Evolutionary conservation across 306 rosid genomes (phyloP), one percentile per base, ranked within the genome.

Genomic region (Alnus rubra): DNA sequence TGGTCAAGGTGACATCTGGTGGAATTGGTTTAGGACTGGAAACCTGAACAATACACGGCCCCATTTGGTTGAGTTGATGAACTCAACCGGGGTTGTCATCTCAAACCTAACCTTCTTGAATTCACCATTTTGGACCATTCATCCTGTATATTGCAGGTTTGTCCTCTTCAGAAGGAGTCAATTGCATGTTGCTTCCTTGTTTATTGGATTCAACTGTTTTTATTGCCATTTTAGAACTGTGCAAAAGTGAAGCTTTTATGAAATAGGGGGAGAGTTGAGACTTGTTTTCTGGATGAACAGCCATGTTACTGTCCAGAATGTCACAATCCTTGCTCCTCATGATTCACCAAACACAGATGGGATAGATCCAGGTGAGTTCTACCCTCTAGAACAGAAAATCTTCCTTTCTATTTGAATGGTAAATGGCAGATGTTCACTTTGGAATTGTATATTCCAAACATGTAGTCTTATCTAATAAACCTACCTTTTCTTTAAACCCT

Each of bases 121-220:
- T 79, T 86, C 97, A 73, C 97, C 97, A 68, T 92, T 92, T 83
- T 90, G 97, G 97, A 90, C 87, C 37, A 86, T 92, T 75, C 97
- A 92, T 65, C 97, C 93, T 3, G 93, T 88, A 70, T 92, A 92
- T 84, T 92, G 95, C 97, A 92, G 94, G 97, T 89, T 83, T 80
- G 89, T 86, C 56, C 80, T 77, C 45, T 80, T 15, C 69, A 55
- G 68, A 79, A 76, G 60, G 74, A 45, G 71, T 64, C 69, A 52
- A 28, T 65, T 59, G 51, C 71, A 47, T 74, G 62, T 71, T 54
- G 76, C 62, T 74, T 67, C 72, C 70, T 83, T 42, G 68, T 77
- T 74, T 85, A n/a, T 56, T 73, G 42, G 47, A 78, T 81, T 79
- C 82, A 65, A 54, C 79, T 77, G 70, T 73, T 76, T 85, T 73